Conservation (phyloP, 169 alveolate genomes). For the Fabrea salina region DNA sequence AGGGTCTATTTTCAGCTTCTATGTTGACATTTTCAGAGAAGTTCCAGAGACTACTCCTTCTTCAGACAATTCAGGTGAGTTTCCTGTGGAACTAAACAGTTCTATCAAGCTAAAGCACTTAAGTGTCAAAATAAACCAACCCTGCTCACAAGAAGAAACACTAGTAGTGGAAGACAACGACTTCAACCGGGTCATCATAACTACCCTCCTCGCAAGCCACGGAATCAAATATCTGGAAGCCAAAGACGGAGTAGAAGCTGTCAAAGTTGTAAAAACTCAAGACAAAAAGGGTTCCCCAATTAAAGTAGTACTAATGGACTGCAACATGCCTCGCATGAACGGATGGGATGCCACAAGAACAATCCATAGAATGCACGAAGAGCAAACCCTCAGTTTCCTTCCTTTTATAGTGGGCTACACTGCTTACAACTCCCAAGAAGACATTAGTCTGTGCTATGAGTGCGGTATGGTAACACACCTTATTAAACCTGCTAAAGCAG, state of each 20-base stretch:
- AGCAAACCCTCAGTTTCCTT: background rate
- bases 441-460: background rate
- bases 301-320: slow-evolving; percentile 13
- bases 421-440: slow-evolving; percentile 14
- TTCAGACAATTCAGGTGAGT: too few species aligned
- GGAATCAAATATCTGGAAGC: background rate
- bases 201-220: background rate
- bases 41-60: too few species aligned
- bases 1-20: slow-evolving; percentile 21
- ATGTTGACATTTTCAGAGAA: background rate
- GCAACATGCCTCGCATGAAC: slow-evolving; percentile 19
- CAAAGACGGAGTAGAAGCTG: background rate
- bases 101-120: too few species aligned
- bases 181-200: background rate
- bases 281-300: background rate
- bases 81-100: too few species aligned
- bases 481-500: background rate
- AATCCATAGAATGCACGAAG: background rate
- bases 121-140: too few species aligned
- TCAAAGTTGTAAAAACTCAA: background rate
- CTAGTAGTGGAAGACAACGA: background rate
- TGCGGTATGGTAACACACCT: background rate
- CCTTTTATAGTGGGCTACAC: slow-evolving; percentile 21
- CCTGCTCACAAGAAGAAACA: background rate
- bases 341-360: slow-evolving; percentile 20